Conservation (phyloP, 192 early-diverging fungal species). For the Backusella mclennaniae region DNA sequence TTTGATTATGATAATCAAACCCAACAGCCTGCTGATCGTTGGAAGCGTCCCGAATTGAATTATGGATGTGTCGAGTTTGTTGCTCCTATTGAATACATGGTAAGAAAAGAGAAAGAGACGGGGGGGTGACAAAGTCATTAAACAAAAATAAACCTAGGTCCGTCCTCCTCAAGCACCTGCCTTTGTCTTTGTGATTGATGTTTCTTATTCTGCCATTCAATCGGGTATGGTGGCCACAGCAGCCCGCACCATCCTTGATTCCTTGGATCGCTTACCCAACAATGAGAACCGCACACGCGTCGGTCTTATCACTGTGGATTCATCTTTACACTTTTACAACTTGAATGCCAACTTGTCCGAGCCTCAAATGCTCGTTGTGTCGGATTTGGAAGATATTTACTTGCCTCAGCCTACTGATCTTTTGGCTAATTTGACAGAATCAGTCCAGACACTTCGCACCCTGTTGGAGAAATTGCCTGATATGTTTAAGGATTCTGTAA, state of each 20-base stretch:
- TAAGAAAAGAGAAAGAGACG: conserved; percentile 22
- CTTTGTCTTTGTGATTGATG: conserved; percentile 92
- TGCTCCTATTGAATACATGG: conserved; percentile 97
- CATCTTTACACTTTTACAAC: conserved; percentile 90
- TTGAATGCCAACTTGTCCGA: conserved; percentile 69
- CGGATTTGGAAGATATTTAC: conserved; percentile 88
- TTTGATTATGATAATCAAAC: conserved; percentile 81
- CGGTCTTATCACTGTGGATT: conserved; percentile 89
- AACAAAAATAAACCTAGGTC: conserved; percentile 32
- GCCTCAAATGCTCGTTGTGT: conserved; percentile 93
- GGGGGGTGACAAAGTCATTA: neutral
- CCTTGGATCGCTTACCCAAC: conserved; percentile 86
- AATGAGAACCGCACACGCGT: conserved; percentile 86
- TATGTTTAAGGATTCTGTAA: conserved; percentile 86
- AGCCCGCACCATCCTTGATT: conserved; percentile 74
- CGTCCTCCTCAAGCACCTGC: conserved; percentile 97
- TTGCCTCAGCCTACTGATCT: conserved; percentile 89
- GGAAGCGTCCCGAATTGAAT: conserved; percentile 87
- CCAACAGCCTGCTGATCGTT: conserved; percentile 77
- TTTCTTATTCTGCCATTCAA: conserved; percentile 87
- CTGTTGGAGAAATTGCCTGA: conserved; percentile 71
- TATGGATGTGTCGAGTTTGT: conserved; percentile 91
- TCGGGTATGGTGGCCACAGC: conserved; percentile 81
- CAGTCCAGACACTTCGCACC: conserved; percentile 66
- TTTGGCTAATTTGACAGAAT: conserved; percentile 85